Evolutionary conservation across 1,284 basidiomycete genomes (phyloP), one percentile per base, ranked within the genome.

Genomic region (Apiotrichum gracile): DNA sequence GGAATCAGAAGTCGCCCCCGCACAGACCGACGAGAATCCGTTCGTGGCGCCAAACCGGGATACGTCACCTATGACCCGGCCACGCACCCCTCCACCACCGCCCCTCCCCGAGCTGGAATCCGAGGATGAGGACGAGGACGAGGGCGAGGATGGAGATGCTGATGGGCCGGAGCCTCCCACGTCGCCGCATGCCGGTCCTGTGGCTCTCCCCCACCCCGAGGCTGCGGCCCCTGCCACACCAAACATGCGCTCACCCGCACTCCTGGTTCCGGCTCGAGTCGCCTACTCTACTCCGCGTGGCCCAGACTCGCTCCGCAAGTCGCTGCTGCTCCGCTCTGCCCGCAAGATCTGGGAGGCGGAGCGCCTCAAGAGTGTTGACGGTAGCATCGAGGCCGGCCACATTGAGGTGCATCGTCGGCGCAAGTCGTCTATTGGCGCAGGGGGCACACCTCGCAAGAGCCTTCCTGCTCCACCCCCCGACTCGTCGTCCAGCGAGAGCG

Each of bases 341-440:
- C 61, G 72, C 17, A 73, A 71, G 54, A 65, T 63, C 5, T 69
- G 68, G 68, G 63, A 73, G 45, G 61, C 65, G 29, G 59, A 64
- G 14, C 57, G 59, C 12, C 47, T 57, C 12, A 51, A 58, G 26
- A 66, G 66, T 19, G 51, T 69, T 13, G 69, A 69, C 19, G 66
- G 63, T 26, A 69, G 67, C 35, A 65, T 72, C 24, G 62, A 63
- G 33, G 51, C 57, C 10, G 66, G 65, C 3, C 52, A 58, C 31
- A 57, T 69, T 6, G 63, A 67, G 40, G 56, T 57, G 8, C 31
- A 31, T 14, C 48, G 58, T 16, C 56, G 64, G 14, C 56, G 70
- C 37, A 72, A 67, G 54, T 67, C 63, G 25, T 54, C 31, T 16
- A 13, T 34, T 19, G 39, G 19, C 63, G 63, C 51, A 62, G 65